Percentiles rank a stretch among this genome's conserved stretches.
Conservation (phyloP, 805 yeast species). For the Saccharomycopsis sp. region DNA sequence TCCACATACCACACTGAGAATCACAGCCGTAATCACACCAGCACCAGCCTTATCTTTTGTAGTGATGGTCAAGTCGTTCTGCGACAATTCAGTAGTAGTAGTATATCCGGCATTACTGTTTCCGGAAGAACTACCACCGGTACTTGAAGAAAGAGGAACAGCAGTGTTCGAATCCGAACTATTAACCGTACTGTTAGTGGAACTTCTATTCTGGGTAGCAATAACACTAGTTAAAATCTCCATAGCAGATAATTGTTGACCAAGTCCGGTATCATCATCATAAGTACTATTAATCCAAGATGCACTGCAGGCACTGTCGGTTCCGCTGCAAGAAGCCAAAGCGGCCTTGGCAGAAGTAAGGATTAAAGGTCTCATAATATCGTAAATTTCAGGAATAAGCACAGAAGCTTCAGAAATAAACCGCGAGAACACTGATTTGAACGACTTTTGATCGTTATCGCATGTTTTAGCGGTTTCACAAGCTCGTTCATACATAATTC, state of each 20-base stretch:
- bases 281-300: conserved; percentile 58
- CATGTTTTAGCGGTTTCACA: conserved; percentile 55
- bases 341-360: conserved; percentile 61
- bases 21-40: conserved; percentile 75
- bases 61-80: conserved; percentile 42
- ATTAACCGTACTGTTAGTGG: not conserved
- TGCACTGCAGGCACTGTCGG: conserved; percentile 47
- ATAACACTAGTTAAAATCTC: conserved; percentile 51
- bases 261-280: conserved; percentile 70
- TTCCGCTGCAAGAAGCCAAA: conserved; percentile 55
- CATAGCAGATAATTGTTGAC: conserved; percentile 77
- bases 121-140: conserved; percentile 53
- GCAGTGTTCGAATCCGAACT: not conserved
- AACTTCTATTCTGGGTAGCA: conserved; percentile 24
- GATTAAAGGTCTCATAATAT: conserved; percentile 40
- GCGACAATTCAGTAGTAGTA: conserved; percentile 25
- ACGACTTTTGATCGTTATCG: conserved; percentile 69
- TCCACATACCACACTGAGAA: conserved; percentile 52
- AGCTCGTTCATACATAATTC: conserved; percentile 62
- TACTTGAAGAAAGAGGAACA: conserved; percentile 25
- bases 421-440: conserved; percentile 64
- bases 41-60: conserved; percentile 82
- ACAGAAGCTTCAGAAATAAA: conserved; percentile 58
- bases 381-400: conserved; percentile 49
- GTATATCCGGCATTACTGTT: conserved; percentile 38